Evolutionary conservation across 371 early-diverging fungal species (phyloP).

Genomic region (Circinella minor): DNA sequence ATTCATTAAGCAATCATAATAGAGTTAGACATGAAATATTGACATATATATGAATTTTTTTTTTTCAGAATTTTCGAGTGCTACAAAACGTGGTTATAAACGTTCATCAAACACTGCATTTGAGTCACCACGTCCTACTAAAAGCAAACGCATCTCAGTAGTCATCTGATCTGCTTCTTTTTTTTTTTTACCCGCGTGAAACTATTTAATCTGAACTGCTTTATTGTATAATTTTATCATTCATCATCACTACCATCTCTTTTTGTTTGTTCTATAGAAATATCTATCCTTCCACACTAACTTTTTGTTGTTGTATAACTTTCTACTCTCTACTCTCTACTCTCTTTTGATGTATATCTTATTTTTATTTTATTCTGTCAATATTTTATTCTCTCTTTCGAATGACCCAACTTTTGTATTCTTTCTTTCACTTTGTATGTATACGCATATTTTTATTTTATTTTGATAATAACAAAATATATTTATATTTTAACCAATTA

Average conservation of each 20-base stretch:
- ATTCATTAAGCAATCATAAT: no score
- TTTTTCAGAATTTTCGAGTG: constrained; percentile 3
- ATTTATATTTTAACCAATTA: background rate
- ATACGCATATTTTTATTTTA: constrained; percentile 3
- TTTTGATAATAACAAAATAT: background rate
- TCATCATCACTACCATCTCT: no score
- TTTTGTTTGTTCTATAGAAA: constrained; percentile 12
- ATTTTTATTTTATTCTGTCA: constrained; percentile 2
- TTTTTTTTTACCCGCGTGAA: background rate
- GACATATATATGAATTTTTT: background rate
- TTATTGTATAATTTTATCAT: no score
- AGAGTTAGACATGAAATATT: background rate
- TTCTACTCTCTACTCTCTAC: no score
- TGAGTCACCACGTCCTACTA: constrained; percentile 10
- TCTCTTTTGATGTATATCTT: constrained; percentile 1
- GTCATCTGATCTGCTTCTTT: background rate
- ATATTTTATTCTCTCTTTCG: background rate
- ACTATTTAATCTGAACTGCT: background rate
- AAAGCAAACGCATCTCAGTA: constrained; percentile 10
- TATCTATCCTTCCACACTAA: background rate
- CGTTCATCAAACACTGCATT: constrained; percentile 1
- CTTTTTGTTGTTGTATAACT: background rate
- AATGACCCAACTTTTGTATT: background rate
- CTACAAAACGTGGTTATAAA: constrained; percentile 10
- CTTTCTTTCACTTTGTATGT: constrained; percentile 1